Evolutionary conservation across 495 filamentous ascomycete species (phyloP), one percentile per base, ranked within the genome.

Genomic region (Hypoxylon subgilvum): DNA sequence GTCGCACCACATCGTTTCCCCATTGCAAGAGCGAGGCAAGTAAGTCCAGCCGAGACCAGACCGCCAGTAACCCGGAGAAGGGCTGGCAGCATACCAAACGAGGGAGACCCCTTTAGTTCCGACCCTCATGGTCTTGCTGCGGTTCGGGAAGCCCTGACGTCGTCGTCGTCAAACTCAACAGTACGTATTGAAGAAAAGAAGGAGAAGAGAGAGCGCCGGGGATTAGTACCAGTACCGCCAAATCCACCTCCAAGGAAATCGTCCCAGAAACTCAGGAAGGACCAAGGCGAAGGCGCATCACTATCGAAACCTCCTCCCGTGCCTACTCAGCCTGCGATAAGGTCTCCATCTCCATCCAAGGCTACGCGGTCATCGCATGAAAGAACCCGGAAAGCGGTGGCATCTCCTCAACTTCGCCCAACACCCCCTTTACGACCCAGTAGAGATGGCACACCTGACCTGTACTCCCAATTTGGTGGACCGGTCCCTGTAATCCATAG

Each of bases 401-500:
- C 66, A 35, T 63, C 72, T 31, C 57, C 70, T 50, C 74, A 64
- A 49, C 66, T 59, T 40, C 66, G 65, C 22, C 57, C 57, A 38
- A 65, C 65, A 23, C 76, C 80, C 36, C 86, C 87, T 12, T 68
- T 74, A 39, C 74, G 92, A 51, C 92, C 92, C 4, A 97, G 90
- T 67, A 79, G 92, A 79, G 86, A 94, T 58, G 90, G 90, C 7
- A 89, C 88, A 1, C 80, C 86, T 38, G 84, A 85, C 45, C 77
- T 96, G 16, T 69, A 74, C 36, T 74, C 82, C 22, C 78, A 82
- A 34, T 70, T 80, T 14, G 72, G 82, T 31, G 80, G 83, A 6
- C 77, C 84, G 4, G 83, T 86, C 8, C 85, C 88, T 12, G 73
- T 95, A 19, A 85, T 96, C 18, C 88, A 88, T 41, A 93, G 89